Percentiles rank a stretch among this genome's conserved stretches.
phyloP scores from a whole-genome alignment of 163 green algal species.

The Trebouxiophyceae sp. region DNA sequence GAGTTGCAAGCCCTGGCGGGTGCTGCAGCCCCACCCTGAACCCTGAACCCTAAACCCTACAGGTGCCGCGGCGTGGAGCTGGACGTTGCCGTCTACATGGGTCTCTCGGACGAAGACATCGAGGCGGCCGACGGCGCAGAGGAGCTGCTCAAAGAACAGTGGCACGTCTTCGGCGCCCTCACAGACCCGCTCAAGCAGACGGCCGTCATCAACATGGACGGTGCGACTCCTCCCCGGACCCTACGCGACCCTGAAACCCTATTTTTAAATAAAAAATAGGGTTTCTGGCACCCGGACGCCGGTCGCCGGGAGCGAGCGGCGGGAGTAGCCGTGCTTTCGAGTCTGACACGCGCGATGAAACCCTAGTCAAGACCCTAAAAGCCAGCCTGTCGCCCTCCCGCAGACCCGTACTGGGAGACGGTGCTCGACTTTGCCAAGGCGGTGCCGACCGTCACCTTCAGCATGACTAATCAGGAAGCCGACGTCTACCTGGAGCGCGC shows the following conservation, averaged over 20 bases:
- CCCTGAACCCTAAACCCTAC: too few species aligned
- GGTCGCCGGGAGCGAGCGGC: too few species aligned
- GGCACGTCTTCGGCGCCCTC: constrained; percentile 47
- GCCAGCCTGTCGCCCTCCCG: neutral
- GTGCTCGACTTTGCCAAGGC: constrained; percentile 25
- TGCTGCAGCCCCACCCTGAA: too few species aligned
- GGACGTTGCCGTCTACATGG: constrained; percentile 74
- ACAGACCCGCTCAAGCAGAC: constrained; percentile 46
- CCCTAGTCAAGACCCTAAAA: neutral
- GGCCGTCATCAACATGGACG: constrained; percentile 82
- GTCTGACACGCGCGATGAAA: too few species aligned
- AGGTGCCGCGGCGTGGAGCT: constrained; percentile 51
- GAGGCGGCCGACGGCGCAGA: constrained; percentile 18
- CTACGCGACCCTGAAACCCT: too few species aligned
- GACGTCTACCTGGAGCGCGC: constrained; percentile 39
- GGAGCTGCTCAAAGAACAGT: constrained; percentile 31
- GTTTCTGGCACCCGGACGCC: too few species aligned
- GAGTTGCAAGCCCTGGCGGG: too few species aligned
- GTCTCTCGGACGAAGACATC: constrained; percentile 42
- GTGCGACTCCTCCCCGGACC: too few species aligned
- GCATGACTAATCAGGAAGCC: constrained; percentile 23
- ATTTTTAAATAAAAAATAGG: too few species aligned
- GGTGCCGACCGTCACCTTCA: constrained; percentile 79
- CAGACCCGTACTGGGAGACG: constrained; percentile 30
- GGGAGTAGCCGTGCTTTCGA: too few species aligned